Evolutionary conservation across 2,329 filamentous ascomycete species (phyloP).

Genomic region (Ascochyta viciae-villosae): DNA sequence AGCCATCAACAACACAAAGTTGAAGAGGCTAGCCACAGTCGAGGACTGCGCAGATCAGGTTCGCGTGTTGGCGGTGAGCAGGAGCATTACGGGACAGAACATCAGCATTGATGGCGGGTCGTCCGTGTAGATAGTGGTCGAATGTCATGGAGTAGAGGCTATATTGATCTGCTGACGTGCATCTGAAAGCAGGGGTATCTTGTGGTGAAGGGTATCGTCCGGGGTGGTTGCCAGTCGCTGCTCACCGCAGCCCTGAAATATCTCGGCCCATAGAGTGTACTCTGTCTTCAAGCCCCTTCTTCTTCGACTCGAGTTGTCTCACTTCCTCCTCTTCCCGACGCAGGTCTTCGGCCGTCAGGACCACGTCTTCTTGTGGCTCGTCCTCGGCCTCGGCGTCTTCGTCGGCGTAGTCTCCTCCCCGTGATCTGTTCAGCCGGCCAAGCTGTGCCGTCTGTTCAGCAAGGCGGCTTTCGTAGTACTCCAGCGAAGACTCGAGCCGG

Average conservation of each 20-base stretch:
- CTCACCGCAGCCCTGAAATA: constrained; percentile 63
- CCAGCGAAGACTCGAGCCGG: constrained; percentile 74
- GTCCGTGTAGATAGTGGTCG: constrained; percentile 26
- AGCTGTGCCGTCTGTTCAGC: constrained; percentile 77
- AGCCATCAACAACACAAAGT: constrained; percentile 53
- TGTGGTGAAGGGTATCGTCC: constrained; percentile 44
- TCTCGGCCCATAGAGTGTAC: constrained; percentile 74
- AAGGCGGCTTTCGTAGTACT: constrained; percentile 81
- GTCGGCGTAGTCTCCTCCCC: constrained; percentile 64
- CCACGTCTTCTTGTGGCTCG: constrained; percentile 50
- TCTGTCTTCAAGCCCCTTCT: constrained; percentile 66
- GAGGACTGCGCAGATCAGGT: constrained; percentile 54
- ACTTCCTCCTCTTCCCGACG: constrained; percentile 74
- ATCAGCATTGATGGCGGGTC: constrained; percentile 48
- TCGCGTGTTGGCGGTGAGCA: constrained; percentile 42
- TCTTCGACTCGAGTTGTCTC: constrained; percentile 67
- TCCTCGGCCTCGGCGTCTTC: constrained; percentile 56
- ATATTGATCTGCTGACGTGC: background rate
- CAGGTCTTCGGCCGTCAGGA: constrained; percentile 73
- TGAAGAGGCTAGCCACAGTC: constrained; percentile 62
- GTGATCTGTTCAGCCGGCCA: constrained; percentile 70
- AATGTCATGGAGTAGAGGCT: background rate
- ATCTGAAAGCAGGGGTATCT: constrained; percentile 8
- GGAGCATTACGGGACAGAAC: constrained; percentile 49
- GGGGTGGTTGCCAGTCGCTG: background rate